Conservation (phyloP, 208 protist genomes). For the Trypanosoma conorhini region DNA sequence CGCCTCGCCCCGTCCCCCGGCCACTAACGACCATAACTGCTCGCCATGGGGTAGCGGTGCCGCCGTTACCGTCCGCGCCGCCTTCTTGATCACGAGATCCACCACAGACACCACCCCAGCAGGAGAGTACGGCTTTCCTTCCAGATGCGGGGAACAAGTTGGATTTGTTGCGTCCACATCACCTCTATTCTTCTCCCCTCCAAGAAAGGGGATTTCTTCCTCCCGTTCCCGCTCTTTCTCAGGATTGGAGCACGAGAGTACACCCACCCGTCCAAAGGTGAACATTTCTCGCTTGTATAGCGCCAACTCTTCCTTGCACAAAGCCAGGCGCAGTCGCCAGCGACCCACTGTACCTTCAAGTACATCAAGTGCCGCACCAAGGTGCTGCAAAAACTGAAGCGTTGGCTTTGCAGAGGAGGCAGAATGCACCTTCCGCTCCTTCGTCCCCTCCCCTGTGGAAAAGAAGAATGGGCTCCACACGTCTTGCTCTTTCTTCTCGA, state of each 20-base stretch:
- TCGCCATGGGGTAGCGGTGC: slow-evolving; percentile 4
- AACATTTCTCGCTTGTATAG: slow-evolving; percentile 72
- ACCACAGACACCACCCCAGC: slow-evolving; percentile 22
- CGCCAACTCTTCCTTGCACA: slow-evolving; percentile 83
- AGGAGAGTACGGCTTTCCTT: slow-evolving; percentile 8
- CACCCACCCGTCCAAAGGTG: slow-evolving; percentile 46
- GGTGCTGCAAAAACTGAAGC: slow-evolving; percentile 27
- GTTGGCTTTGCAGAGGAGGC: slow-evolving; percentile 11
- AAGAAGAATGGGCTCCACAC: slow-evolving; percentile 3
- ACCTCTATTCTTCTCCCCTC: neutral
- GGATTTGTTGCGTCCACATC: neutral
- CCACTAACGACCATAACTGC: slow-evolving; percentile 18
- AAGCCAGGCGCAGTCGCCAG: slow-evolving; percentile 46
- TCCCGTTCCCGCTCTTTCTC: neutral
- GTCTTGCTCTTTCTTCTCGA: neutral
- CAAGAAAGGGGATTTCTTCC: neutral
- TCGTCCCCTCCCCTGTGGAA: neutral
- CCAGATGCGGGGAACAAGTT: neutral
- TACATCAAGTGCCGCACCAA: slow-evolving; percentile 35
- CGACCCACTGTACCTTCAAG: slow-evolving; percentile 38
- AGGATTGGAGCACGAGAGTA: slow-evolving; percentile 47
- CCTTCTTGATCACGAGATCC: slow-evolving; percentile 30
- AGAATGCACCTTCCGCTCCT: neutral
- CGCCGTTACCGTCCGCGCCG: slow-evolving; percentile 12
- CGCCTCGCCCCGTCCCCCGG: neutral